These are phyloP conservation scores for Pyracantha coccinea DNA, from an alignment of 331 rosid species.

Conservation along the genomic window DNA sequence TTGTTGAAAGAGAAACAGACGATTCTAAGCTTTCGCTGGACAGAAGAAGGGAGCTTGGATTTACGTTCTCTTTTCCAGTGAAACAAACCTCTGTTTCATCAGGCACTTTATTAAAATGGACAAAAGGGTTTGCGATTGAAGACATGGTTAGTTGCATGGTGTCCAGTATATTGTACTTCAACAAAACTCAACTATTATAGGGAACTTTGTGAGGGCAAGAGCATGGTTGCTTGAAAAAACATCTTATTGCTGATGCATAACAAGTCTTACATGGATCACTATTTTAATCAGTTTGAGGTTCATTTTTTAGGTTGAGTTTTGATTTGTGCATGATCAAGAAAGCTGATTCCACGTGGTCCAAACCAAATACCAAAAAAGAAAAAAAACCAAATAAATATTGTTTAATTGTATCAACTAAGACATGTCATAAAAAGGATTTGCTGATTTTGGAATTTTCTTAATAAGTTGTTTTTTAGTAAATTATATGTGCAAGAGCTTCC, in stretches of 20 bases:
- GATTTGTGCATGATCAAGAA: background rate
- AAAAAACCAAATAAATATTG: background rate
- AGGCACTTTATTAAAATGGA: slow-evolving; percentile 75
- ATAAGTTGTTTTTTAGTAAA: background rate
- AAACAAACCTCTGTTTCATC: slow-evolving; percentile 61
- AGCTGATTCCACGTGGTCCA: background rate
- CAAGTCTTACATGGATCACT: background rate
- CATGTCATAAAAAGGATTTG: background rate
- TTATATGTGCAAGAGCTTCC: background rate
- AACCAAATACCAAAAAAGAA: background rate
- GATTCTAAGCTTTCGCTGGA: slow-evolving; percentile 30
- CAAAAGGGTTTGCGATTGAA: slow-evolving; percentile 60
- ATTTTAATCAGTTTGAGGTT: background rate
- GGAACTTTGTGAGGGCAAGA: background rate
- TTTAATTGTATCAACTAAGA: background rate
- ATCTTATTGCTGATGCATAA: slow-evolving; percentile 1
- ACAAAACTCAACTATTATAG: slow-evolving; percentile 11
- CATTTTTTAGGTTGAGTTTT: background rate
- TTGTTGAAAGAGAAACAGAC: slow-evolving; percentile 49
- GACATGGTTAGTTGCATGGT: slow-evolving; percentile 58
- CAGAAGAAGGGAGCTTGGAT: slow-evolving; percentile 59
- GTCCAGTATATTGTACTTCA: slow-evolving; percentile 10
- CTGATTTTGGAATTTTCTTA: background rate
- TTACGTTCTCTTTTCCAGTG: slow-evolving; percentile 80
- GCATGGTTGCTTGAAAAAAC: background rate